phyloP scores from a whole-genome alignment of 2,329 filamentous ascomycete species.

The Calonectria naviculata region DNA sequence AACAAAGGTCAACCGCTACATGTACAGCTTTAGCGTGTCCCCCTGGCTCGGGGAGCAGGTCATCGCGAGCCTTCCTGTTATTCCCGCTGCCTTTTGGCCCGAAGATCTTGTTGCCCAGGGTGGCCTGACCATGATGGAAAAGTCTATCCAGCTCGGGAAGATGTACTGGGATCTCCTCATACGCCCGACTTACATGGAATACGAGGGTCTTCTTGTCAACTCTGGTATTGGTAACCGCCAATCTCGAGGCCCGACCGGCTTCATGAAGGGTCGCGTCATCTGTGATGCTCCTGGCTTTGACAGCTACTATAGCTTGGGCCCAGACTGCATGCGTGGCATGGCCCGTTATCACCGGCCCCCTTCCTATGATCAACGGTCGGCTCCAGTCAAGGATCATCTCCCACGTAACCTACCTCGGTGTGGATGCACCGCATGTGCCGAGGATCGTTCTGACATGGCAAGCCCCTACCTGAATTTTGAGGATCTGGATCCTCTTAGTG shows the following conservation, averaged over 20 bases:
- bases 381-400: constrained; percentile 48
- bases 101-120: constrained; percentile 47
- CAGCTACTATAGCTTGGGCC: constrained; percentile 44
- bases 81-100: constrained; percentile 56
- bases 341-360: constrained; percentile 24
- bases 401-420: constrained; percentile 55
- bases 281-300: constrained; percentile 56
- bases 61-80: constrained; percentile 52
- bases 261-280: constrained; percentile 55
- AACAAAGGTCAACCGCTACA: constrained; percentile 49
- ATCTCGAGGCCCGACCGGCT: constrained; percentile 46
- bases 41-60: constrained; percentile 57
- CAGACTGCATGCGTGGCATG: constrained; percentile 33
- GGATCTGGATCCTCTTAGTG: constrained; percentile 48
- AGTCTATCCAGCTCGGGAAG: constrained; percentile 54
- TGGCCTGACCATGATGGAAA: constrained; percentile 47
- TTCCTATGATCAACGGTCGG: constrained; percentile 20
- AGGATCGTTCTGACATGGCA: constrained; percentile 31
- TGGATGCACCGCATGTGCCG: constrained; percentile 51
- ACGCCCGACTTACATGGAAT: constrained; percentile 57
- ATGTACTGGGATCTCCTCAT: constrained; percentile 61
- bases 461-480: constrained; percentile 54
- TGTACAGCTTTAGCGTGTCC: constrained; percentile 49
- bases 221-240: constrained; percentile 38
- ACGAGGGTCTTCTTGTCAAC: constrained; percentile 54